A percentile compares a stretch with the other conserved stretches of the same genome.
Conservation (phyloP, 2,329 filamentous ascomycete genomes). For the Neopestalotiopsis rosae region DNA sequence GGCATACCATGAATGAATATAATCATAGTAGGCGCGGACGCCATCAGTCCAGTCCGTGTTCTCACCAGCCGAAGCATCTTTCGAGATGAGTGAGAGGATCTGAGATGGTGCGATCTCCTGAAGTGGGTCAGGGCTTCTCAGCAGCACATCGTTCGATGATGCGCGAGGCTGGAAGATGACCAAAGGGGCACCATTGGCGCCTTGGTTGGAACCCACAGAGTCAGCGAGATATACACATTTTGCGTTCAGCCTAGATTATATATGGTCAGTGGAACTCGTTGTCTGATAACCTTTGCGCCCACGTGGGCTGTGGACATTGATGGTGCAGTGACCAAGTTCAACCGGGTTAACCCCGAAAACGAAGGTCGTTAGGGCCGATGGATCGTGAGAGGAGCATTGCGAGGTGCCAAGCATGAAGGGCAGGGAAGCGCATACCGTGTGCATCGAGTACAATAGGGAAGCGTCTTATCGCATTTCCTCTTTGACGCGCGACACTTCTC, state of each 20-base stretch:
- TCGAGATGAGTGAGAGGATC: slow-evolving; percentile 44
- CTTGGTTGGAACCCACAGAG: slow-evolving; percentile 28
- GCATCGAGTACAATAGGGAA: slow-evolving; percentile 38
- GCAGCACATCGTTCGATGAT: slow-evolving; percentile 32
- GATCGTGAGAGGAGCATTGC: background rate
- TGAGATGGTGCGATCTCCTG: slow-evolving; percentile 41
- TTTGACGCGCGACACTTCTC: slow-evolving; percentile 40
- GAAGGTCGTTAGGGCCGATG: slow-evolving; percentile 2
- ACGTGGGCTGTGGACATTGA: background rate
- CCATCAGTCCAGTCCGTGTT: slow-evolving; percentile 43
- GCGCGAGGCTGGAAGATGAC: slow-evolving; percentile 36
- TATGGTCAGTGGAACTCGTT: background rate
- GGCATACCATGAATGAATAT: slow-evolving; percentile 47
- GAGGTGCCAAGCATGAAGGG: background rate
- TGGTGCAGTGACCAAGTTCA: background rate
- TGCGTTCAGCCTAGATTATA: slow-evolving; percentile 33
- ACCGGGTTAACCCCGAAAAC: slow-evolving; percentile 20
- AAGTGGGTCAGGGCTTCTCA: slow-evolving; percentile 35
- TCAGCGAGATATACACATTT: slow-evolving; percentile 40
- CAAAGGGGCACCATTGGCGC: slow-evolving; percentile 30
- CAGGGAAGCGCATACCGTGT: slow-evolving; percentile 30
- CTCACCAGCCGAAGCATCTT: slow-evolving; percentile 31
- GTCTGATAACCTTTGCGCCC: background rate
- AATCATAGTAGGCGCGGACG: slow-evolving; percentile 44
- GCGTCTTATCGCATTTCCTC: slow-evolving; percentile 39